Evolutionary conservation across 2,329 filamentous ascomycete species (phyloP).

Genomic region (Fusarium bactridioides): DNA sequence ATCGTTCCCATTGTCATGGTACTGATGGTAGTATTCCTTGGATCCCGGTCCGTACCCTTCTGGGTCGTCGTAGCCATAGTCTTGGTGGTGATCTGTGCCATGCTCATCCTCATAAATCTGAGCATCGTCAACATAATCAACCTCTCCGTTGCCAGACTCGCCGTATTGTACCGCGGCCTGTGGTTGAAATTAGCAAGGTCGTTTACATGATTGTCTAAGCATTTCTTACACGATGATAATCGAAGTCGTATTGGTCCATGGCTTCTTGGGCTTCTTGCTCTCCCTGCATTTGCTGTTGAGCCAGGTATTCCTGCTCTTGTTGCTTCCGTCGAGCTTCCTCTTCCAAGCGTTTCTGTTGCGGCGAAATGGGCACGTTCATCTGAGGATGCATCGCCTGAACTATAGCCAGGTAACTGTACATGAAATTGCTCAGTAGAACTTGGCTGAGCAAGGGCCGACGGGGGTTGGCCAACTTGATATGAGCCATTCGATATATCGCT

Average conservation of each 20-base stretch:
- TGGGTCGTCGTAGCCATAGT: slow-evolving; percentile 50
- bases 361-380: slow-evolving; percentile 86
- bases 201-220: not conserved
- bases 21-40: slow-evolving; percentile 54
- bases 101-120: slow-evolving; percentile 64
- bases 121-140: slow-evolving; percentile 61
- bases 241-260: slow-evolving; percentile 61
- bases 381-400: slow-evolving; percentile 99
- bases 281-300: slow-evolving; percentile 55
- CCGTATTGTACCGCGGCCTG: slow-evolving; percentile 58
- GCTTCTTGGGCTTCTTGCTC: slow-evolving; percentile 57
- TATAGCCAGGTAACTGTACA: slow-evolving; percentile 99
- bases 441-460: slow-evolving; percentile 91
- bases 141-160: slow-evolving; percentile 53
- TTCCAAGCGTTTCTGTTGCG: slow-evolving; percentile 72
- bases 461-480: slow-evolving; percentile 98
- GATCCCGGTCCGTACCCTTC: slow-evolving; percentile 50
- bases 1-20: slow-evolving; percentile 47
- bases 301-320: slow-evolving; percentile 58
- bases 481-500: slow-evolving; percentile 97
- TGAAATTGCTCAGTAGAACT: slow-evolving; percentile 97
- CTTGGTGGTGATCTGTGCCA: slow-evolving; percentile 49
- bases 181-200: not conserved
- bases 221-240: slow-evolving; percentile 61
- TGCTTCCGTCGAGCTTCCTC: slow-evolving; percentile 61